These are phyloP conservation scores for Jamesozyma hellenica DNA, from an alignment of 805 yeast species.

Conservation along the genomic window DNA sequence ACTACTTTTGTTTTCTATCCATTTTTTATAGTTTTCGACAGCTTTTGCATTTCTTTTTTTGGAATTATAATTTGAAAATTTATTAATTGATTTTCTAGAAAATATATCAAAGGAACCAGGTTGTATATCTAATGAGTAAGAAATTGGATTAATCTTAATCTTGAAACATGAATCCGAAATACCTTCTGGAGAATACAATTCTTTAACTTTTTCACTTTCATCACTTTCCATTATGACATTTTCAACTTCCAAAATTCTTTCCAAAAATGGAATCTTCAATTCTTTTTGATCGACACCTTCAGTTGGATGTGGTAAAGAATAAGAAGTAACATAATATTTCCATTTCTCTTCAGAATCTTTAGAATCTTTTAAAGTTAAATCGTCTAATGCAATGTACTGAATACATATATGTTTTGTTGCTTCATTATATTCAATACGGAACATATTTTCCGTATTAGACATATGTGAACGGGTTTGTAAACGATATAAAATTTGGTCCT, in stretches of 20 bases:
- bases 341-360: conserved; percentile 69
- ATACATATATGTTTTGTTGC: conserved; percentile 45
- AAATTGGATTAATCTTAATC: conserved; percentile 68
- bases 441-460: conserved; percentile 85
- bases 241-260: conserved; percentile 45
- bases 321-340: conserved; percentile 89
- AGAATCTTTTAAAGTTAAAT: conserved; percentile 68
- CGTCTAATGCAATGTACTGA: conserved; percentile 81
- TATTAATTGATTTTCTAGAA: conserved; percentile 47
- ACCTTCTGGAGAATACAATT: conserved; percentile 39
- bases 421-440: conserved; percentile 68
- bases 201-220: conserved; percentile 6
- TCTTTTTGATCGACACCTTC: conserved; percentile 82
- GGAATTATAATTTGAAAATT: conserved; percentile 21
- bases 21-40: conserved; percentile 4
- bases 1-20: conserved; percentile 30
- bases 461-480: conserved; percentile 75
- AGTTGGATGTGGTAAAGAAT: conserved; percentile 90
- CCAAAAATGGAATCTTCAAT: conserved; percentile 70
- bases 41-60: conserved; percentile 17
- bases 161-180: conserved; percentile 57
- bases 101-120: conserved; percentile 71
- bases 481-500: conserved; percentile 82
- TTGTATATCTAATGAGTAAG: conserved; percentile 75
- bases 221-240: conserved; percentile 28